phyloP scores from a whole-genome alignment of 2,329 filamentous ascomycete genomes.

The Diplodia corticola region DNA sequence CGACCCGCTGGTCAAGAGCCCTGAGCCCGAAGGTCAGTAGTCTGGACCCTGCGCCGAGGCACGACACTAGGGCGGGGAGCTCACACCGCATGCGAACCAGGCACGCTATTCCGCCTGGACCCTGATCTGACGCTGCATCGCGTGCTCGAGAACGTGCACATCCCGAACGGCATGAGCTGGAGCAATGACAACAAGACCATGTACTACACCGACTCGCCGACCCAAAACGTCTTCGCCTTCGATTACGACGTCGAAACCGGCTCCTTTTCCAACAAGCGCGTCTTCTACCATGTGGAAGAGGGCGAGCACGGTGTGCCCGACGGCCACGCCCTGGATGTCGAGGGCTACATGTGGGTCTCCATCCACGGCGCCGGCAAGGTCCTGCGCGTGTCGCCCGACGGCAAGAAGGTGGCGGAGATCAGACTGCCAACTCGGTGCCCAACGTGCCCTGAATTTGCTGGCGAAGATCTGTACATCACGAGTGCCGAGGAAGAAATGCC shows the following conservation, averaged over 20 bases:
- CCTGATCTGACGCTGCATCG: slow-evolving; percentile 60
- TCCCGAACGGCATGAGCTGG: slow-evolving; percentile 86
- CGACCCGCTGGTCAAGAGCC: slow-evolving; percentile 66
- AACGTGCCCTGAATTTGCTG: slow-evolving; percentile 79
- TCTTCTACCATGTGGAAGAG: slow-evolving; percentile 68
- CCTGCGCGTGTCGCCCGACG: slow-evolving; percentile 69
- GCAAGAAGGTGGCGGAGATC: slow-evolving; percentile 72
- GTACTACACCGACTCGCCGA: slow-evolving; percentile 81
- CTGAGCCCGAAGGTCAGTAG: slow-evolving; percentile 39
- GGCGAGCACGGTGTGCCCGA: slow-evolving; percentile 63
- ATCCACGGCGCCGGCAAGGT: slow-evolving; percentile 79
- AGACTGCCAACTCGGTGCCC: slow-evolving; percentile 74
- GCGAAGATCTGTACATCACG: slow-evolving; percentile 74
- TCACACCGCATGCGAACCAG: slow-evolving; percentile 43
- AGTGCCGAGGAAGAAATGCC: slow-evolving; percentile 70
- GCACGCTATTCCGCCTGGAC: slow-evolving; percentile 72
- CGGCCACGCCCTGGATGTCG: slow-evolving; percentile 78
- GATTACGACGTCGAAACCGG: slow-evolving; percentile 70
- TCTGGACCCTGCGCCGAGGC: not conserved
- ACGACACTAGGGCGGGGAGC: not conserved
- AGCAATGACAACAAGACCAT: slow-evolving; percentile 70
- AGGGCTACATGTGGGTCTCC: slow-evolving; percentile 87
- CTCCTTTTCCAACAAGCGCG: slow-evolving; percentile 64
- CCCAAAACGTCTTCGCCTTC: slow-evolving; percentile 68
- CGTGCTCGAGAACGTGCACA: slow-evolving; percentile 65